Evolutionary conservation across 208 protist genomes (phyloP).

Genomic region (Naegleria lovaniensis): DNA sequence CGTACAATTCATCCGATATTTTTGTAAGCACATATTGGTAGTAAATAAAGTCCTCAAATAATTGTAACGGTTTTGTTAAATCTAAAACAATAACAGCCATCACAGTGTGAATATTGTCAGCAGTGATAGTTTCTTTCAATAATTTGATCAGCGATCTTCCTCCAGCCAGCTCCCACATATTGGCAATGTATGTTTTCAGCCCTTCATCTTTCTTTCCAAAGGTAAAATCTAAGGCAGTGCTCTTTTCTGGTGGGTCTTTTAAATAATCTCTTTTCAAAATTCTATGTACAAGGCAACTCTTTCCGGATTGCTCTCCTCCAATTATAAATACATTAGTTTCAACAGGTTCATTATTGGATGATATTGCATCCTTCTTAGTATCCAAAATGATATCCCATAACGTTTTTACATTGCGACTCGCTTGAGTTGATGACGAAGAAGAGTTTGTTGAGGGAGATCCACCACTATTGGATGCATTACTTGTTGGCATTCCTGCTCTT

Average conservation of each 20-base stretch:
- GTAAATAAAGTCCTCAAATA: constrained; percentile 56
- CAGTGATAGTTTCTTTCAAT: constrained; percentile 69
- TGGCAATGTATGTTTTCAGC: constrained; percentile 63
- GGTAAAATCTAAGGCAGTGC: constrained; percentile 75
- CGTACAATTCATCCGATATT: constrained; percentile 47
- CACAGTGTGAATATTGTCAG: constrained; percentile 70
- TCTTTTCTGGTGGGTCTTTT: constrained; percentile 54
- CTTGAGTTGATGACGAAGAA: not conserved
- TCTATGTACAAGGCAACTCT: constrained; percentile 66
- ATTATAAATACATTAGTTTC: not conserved
- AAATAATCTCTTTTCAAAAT: constrained; percentile 46
- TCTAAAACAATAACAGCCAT: constrained; percentile 69
- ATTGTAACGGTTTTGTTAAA: constrained; percentile 43
- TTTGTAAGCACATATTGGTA: not conserved
- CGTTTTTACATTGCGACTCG: not conserved
- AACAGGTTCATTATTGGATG: not conserved
- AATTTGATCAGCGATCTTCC: constrained; percentile 66
- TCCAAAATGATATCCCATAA: not conserved
- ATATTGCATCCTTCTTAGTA: not conserved
- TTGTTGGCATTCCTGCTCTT: not conserved
- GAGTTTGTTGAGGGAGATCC: not conserved
- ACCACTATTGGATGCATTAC: no score
- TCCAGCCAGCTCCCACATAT: constrained; percentile 80
- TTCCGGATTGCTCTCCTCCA: constrained; percentile 45
- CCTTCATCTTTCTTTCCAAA: constrained; percentile 66